Evolutionary conservation across 306 rosid genomes (phyloP).

Genomic region (Quercus dentata): DNA sequence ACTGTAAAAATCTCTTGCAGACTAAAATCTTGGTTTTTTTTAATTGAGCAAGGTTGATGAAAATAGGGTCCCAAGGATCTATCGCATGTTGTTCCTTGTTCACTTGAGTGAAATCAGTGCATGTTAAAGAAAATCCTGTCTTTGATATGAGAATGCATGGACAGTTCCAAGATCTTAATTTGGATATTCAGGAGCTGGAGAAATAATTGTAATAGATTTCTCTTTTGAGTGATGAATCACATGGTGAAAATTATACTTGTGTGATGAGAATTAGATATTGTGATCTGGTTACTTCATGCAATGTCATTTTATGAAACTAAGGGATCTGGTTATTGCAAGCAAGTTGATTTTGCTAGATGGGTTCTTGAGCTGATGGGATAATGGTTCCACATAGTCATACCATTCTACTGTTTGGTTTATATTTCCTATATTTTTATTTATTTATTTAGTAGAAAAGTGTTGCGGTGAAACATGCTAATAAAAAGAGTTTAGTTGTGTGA

Average conservation of each 20-base stretch:
- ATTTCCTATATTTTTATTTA: background rate
- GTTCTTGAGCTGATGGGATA: background rate
- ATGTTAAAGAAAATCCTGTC: background rate
- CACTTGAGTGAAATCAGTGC: background rate
- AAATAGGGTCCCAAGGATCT: background rate
- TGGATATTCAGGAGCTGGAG: background rate
- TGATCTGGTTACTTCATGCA: background rate
- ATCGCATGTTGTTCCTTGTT: background rate
- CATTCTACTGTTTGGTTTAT: background rate
- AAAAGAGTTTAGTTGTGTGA: background rate
- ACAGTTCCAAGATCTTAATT: background rate
- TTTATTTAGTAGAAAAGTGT: background rate
- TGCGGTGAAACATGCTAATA: background rate
- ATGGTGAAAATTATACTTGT: background rate
- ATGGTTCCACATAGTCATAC: background rate
- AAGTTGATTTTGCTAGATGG: background rate
- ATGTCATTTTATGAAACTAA: background rate
- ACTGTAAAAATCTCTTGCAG: background rate
- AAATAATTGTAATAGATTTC: background rate
- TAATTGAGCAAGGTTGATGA: background rate
- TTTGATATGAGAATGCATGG: background rate
- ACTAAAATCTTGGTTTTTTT: background rate
- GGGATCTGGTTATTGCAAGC: background rate
- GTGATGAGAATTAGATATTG: background rate
- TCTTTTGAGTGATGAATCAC: background rate